phyloP scores from a whole-genome alignment of 129 eudicot genomes.

The Tagetes erecta region DNA sequence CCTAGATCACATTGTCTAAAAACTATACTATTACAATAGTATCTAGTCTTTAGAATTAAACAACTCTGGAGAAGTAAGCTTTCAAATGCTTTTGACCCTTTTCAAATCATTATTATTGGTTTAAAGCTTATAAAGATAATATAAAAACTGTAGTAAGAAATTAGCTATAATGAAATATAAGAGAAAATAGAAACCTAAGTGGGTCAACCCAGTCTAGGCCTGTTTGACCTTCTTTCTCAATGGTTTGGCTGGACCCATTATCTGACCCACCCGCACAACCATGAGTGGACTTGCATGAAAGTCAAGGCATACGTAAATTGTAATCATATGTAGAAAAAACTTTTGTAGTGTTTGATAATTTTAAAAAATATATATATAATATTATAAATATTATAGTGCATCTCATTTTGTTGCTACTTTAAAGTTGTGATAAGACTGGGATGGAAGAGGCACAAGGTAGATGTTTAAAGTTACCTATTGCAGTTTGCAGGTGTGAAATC shows the following conservation, averaged over 20 bases:
- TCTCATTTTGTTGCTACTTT: no score
- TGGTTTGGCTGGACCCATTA: neutral
- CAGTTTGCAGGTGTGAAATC: conserved; percentile 57
- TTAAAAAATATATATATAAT: no score
- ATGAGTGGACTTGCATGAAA: neutral
- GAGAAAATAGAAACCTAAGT: neutral
- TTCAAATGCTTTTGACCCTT: neutral
- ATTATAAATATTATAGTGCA: no score
- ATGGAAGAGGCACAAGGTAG: neutral
- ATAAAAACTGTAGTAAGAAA: neutral
- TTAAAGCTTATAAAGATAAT: no score
- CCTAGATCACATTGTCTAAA: neutral
- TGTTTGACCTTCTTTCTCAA: neutral
- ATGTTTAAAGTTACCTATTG: conserved; percentile 50
- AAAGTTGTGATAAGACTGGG: no score
- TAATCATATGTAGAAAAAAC: no score
- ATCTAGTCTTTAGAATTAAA: neutral
- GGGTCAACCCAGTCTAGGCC: neutral
- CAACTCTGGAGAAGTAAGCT: neutral
- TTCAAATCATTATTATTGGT: no score
- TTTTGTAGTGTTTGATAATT: no score
- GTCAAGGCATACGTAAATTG: neutral
- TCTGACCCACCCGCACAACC: neutral
- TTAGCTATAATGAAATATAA: neutral
- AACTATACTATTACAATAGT: neutral